Evolutionary conservation across 73 alveolate species (phyloP), one percentile per base, ranked within the genome.

Genomic region (Urostyla sp.): DNA sequence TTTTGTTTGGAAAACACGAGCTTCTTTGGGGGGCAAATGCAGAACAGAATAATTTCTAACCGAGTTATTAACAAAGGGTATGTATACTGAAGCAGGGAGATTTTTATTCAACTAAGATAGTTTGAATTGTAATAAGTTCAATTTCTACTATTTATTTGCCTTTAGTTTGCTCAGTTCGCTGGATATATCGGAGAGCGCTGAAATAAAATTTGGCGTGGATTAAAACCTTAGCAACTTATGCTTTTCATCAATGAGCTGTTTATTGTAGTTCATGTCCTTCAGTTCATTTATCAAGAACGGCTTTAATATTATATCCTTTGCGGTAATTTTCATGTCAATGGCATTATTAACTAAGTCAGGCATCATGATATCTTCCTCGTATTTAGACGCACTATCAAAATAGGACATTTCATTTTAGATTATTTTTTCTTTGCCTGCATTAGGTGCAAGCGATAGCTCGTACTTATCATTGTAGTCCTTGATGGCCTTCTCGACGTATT

Each of bases 1-100:
- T 57, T 94, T 94, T 8, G 98, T 87, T 45, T 88, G 72, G 67
- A 94, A 91, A 20, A 88, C 84, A 67, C 85, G 80, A 37, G 91
- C 85, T 80, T 94, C 98, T 0, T 87, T 76, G 6, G 76, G 87
- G 18, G 92, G 93, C 16, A 94, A 84, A 35, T 82, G 90, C 50
- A 82, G 79, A 30, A 94, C 91, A 44, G 89, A 75, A 74, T 72
- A 90, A 77, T 92, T 86, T 72, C 96, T 79, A 31, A 88, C 82
- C 26, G 93, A 80, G 31, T 73, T 56, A 34, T 59, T 75, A 15
- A 88, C 91, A 75, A 89, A 89, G 11, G 95, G 95, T 26, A 89
- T 78, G 61, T 89, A 89, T 1, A 84, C 88, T n/a, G 63, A 53
- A n/a, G 90, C 92, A 8, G 95, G 95, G 28, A 89, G 83, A 31